Evolutionary conservation across 371 early-diverging fungal species (phyloP), one percentile per base, ranked within the genome.

Genomic region (Haplosporangium sp.): DNA sequence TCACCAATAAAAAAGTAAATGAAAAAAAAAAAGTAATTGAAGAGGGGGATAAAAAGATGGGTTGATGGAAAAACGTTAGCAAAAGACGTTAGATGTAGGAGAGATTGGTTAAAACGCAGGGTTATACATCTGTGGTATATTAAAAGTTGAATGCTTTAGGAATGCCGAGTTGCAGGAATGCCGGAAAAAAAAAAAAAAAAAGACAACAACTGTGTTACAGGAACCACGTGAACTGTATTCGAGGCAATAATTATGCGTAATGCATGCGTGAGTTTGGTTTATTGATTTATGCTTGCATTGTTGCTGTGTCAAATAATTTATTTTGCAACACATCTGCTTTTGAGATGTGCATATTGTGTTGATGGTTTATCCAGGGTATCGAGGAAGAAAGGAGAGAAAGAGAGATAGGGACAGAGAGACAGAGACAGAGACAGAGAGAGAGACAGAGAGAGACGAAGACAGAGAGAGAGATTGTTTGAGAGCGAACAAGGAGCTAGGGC

Each of bases 401-500:
- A 44, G 5, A 44, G 9, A 61, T 13, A 52, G 56, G 10, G 56
- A 62, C 20, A 60, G 38, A 57, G 38, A 35, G 57, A 58, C 63
- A 39, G 4, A n/a, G 50, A 13, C 40, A 20, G 65, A 19, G 35
- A 17, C 0, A 20, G 59, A 20, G 64, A n/a, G n/a, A 39, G 57
- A 45, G 40, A 10, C 44, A 57, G 17, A 61, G 45, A 20, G 4
- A 34, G 60, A 27, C 44, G 5, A 44, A 44, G 13, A 44, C 8
- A 13, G 13, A 44, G 13, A 44, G 13, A 44, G 8, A 44, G 44
- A 44, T 27, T 27, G 61, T 13, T n/a, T 19, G 59, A 48, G 45
- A n/a, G 48, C 20, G 15, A 62, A 37, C 15, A 57, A 57, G 63
- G 70, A 45, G 40, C 45, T 35, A 37, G 57, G 57, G 57, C 37